Percentiles rank a stretch among this genome's conserved stretches.
These are phyloP conservation scores for Psilocybe cubensis DNA, from an alignment of 768 basidiomycete genomes.

Conservation along the genomic window DNA sequence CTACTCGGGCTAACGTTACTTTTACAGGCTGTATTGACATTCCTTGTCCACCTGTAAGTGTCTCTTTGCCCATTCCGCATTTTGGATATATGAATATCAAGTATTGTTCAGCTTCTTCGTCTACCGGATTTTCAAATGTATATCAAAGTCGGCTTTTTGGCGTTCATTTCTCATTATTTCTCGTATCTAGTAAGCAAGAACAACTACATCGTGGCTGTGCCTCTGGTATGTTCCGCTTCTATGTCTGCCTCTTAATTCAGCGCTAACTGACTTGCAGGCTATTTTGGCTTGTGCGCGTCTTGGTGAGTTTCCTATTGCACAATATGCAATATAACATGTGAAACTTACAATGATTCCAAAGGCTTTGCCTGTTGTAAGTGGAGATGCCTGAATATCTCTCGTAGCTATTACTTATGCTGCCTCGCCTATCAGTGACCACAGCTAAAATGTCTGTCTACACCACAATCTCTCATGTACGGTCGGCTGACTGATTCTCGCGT, in stretches of 20 bases:
- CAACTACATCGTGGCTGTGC: slow-evolving; percentile 36
- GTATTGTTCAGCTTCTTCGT: slow-evolving; percentile 27
- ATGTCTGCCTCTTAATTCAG: background rate
- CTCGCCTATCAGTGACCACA: slow-evolving; percentile 5
- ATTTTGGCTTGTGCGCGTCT: slow-evolving; percentile 11
- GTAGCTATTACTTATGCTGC: background rate
- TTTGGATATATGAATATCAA: background rate
- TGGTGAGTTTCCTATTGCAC: background rate
- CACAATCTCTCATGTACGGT: background rate
- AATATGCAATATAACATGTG: background rate
- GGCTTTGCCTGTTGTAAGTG: slow-evolving; percentile 15
- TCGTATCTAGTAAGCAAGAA: slow-evolving; percentile 34
- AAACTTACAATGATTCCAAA: background rate
- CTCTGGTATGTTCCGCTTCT: slow-evolving; percentile 17
- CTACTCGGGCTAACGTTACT: background rate
- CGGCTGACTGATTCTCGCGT: background rate
- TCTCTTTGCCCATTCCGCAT: background rate
- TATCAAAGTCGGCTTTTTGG: background rate
- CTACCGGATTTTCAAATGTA: slow-evolving; percentile 46
- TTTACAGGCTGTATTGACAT: slow-evolving; percentile 42
- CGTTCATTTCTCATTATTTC: background rate
- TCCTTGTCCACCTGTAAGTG: slow-evolving; percentile 54
- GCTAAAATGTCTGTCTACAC: slow-evolving; percentile 9
- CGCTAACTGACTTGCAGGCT: background rate
- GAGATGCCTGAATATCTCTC: background rate